These are phyloP conservation scores for Pistacia atlantica DNA, from an alignment of 345 rosid species.

Conservation along the genomic window DNA sequence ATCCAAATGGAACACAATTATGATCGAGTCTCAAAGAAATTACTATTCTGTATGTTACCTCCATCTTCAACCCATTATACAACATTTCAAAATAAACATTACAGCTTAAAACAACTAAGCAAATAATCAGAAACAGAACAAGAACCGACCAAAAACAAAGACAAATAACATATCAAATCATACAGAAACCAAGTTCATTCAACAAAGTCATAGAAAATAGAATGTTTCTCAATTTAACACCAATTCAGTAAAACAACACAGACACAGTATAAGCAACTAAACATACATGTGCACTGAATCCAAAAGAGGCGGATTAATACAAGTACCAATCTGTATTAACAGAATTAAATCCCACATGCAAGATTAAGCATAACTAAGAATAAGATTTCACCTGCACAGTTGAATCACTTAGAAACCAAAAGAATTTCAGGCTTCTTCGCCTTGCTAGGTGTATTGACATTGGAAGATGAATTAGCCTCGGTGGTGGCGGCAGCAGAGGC, in stretches of 20 bases:
- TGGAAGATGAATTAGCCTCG: slow-evolving; percentile 49
- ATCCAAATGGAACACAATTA: neutral
- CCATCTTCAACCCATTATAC: too few species aligned
- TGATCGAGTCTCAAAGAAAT: neutral
- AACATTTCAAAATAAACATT: neutral
- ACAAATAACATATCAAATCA: neutral
- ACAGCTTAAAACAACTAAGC: neutral
- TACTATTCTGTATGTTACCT: neutral
- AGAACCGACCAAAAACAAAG: neutral
- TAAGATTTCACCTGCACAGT: slow-evolving; percentile 31
- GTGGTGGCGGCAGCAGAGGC: slow-evolving; percentile 29
- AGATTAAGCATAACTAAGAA: slow-evolving; percentile 1
- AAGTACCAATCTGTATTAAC: neutral
- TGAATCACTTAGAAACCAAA: slow-evolving; percentile 77
- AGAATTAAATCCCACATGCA: neutral
- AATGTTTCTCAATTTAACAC: too few species aligned
- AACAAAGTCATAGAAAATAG: too few species aligned
- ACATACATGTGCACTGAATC: neutral
- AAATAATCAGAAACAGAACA: neutral
- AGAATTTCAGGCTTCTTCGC: slow-evolving; percentile 84
- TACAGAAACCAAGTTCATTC: neutral
- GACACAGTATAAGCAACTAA: neutral
- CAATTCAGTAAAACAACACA: neutral
- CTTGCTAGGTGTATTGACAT: slow-evolving; percentile 80
- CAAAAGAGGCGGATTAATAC: neutral